Evolutionary conservation across 352 stramenopile species (phyloP).

Genomic region (Nothophytophthora sp.): DNA sequence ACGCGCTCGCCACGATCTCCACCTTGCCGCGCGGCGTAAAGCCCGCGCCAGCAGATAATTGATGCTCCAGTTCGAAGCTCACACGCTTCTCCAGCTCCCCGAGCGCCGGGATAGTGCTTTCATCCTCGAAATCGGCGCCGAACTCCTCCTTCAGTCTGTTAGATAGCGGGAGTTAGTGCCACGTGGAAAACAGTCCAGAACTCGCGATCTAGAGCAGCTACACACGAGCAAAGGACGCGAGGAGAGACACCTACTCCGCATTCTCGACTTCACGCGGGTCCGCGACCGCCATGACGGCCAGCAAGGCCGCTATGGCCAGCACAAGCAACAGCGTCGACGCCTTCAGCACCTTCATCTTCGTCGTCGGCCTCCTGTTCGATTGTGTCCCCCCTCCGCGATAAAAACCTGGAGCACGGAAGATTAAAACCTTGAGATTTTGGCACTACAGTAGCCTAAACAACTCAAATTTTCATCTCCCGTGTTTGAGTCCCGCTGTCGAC

Average conservation of each 20-base stretch:
- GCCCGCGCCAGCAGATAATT: constrained; percentile 22
- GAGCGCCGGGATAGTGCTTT: constrained; percentile 17
- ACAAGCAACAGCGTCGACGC: constrained; percentile 22
- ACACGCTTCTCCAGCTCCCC: constrained; percentile 45
- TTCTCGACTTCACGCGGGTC: constrained; percentile 66
- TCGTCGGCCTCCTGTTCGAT: too few species aligned
- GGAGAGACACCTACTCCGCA: constrained; percentile 43
- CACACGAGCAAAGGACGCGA: not conserved
- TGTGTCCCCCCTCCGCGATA: too few species aligned
- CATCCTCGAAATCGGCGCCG: constrained; percentile 65
- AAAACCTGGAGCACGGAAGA: too few species aligned
- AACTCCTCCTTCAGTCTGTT: constrained; percentile 69
- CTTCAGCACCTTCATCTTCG: constrained; percentile 13
- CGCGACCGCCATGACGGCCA: constrained; percentile 25
- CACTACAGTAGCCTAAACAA: too few species aligned
- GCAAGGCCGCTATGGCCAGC: constrained; percentile 33
- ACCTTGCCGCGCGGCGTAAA: constrained; percentile 61
- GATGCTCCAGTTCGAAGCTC: constrained; percentile 72
- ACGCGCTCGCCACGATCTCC: constrained; percentile 56
- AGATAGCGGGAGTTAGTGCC: too few species aligned
- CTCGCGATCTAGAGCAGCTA: constrained; percentile 2
- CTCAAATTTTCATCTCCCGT: too few species aligned
- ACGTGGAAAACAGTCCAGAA: constrained; percentile 4
- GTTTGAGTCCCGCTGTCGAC: too few species aligned
- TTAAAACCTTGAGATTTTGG: too few species aligned